Evolutionary conservation across 2,329 filamentous ascomycete genomes (phyloP).

Genomic region (Xylaria arbuscula): DNA sequence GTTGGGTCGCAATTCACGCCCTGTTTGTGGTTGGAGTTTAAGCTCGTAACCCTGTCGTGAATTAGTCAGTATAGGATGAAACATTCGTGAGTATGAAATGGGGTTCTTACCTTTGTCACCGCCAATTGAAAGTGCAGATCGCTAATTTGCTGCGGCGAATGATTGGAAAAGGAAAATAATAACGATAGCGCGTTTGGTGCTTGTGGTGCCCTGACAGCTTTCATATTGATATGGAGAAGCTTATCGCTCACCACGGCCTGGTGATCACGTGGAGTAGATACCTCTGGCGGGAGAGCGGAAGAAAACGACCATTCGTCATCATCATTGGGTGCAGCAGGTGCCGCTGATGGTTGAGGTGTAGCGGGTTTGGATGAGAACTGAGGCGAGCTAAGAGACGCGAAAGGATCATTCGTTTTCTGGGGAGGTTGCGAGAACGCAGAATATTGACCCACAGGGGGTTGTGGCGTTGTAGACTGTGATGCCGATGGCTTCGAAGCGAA

Average conservation of each 20-base stretch:
- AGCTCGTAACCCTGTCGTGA: slow-evolving; percentile 77
- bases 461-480: slow-evolving; percentile 66
- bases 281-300: slow-evolving; percentile 78
- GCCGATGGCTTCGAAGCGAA: slow-evolving; percentile 62
- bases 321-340: slow-evolving; percentile 56
- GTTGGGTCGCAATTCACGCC: slow-evolving; percentile 78
- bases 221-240: slow-evolving; percentile 77
- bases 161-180: slow-evolving; percentile 86
- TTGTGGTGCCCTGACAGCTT: slow-evolving; percentile 69
- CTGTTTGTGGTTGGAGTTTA: slow-evolving; percentile 85
- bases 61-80: slow-evolving; percentile 1
- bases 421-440: slow-evolving; percentile 59
- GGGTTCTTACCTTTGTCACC: slow-evolving; percentile 81
- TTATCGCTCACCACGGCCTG: slow-evolving; percentile 78
- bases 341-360: slow-evolving; percentile 50
- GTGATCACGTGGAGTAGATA: slow-evolving; percentile 64
- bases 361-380: slow-evolving; percentile 54
- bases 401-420: slow-evolving; percentile 61
- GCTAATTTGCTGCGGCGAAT: slow-evolving; percentile 73
- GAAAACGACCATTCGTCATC: slow-evolving; percentile 97
- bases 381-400: slow-evolving; percentile 61
- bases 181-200: slow-evolving; percentile 72
- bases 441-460: slow-evolving; percentile 60
- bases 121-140: slow-evolving; percentile 92
- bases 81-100: slow-evolving; percentile 16